Percentiles rank a stretch among this genome's conserved stretches.
These are phyloP conservation scores for Lactuca saligna DNA, from an alignment of 129 eudicot species.

Conservation along the genomic window DNA sequence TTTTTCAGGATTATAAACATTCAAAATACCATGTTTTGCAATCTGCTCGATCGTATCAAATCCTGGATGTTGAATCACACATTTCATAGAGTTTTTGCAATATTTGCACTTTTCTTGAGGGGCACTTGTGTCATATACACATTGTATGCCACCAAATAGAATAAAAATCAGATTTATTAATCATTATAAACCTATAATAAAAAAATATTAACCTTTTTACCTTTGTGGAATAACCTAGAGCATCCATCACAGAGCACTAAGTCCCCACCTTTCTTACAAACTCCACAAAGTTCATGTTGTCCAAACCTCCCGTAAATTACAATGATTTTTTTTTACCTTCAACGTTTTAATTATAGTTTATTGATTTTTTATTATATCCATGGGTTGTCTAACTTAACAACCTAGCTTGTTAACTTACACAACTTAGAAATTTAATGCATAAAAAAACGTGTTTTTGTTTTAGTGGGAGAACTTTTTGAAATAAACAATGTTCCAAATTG, in stretches of 20 bases:
- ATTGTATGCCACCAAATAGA: conserved; percentile 44
- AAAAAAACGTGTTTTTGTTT: conserved; percentile 16
- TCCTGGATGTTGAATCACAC: conserved; percentile 38
- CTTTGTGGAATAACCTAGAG: conserved; percentile 79
- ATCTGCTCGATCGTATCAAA: conserved; percentile 64
- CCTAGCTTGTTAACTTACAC: neutral
- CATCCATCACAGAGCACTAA: conserved; percentile 76
- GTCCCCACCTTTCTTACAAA: conserved; percentile 65
- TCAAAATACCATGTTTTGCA: conserved; percentile 53
- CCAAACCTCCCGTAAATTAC: conserved; percentile 60
- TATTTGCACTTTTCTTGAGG: conserved; percentile 62
- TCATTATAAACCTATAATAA: neutral
- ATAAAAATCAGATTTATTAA: neutral
- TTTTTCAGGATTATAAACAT: conserved; percentile 47
- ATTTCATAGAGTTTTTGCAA: conserved; percentile 48
- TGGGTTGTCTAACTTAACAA: no score
- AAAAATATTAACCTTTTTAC: conserved; percentile 32
- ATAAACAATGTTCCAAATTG: neutral
- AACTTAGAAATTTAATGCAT: neutral
- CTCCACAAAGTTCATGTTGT: conserved; percentile 52
- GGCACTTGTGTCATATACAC: conserved; percentile 42
- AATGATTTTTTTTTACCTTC: conserved; percentile 23
- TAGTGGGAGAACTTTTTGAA: neutral
- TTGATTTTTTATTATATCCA: no score
- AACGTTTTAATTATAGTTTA: neutral